Percentiles rank a stretch among this genome's conserved stretches.
These are phyloP conservation scores for Claviceps sp. DNA, from an alignment of 2,329 filamentous ascomycete genomes.

Conservation along the genomic window DNA sequence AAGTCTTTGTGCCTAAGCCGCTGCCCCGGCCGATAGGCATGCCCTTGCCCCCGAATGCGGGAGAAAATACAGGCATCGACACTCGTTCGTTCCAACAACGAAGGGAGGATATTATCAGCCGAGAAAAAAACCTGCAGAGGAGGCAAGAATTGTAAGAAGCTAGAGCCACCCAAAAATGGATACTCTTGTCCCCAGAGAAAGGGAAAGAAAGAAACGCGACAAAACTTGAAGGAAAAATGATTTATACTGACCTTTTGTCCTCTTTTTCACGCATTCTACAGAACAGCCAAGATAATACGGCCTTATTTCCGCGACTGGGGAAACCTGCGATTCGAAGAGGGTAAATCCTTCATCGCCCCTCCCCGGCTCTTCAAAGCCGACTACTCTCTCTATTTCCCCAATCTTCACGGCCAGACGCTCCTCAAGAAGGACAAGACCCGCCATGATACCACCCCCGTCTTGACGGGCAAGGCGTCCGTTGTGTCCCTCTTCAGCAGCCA, in stretches of 20 bases:
- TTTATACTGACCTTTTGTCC: no score
- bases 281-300: constrained; percentile 61
- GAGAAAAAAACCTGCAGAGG: constrained; percentile 67
- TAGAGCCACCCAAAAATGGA: no score
- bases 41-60: constrained; percentile 53
- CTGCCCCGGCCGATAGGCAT: constrained; percentile 71
- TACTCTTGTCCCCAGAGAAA: not conserved
- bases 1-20: constrained; percentile 43
- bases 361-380: constrained; percentile 73
- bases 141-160: constrained; percentile 59
- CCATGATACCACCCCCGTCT: constrained; percentile 59
- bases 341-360: constrained; percentile 84
- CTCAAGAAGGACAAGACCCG: constrained; percentile 35
- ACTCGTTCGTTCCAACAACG: constrained; percentile 51
- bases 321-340: constrained; percentile 68
- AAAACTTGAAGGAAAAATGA: no score
- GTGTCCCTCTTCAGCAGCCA: constrained; percentile 69
- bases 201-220: not conserved
- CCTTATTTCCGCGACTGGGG: constrained; percentile 96
- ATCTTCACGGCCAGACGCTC: constrained; percentile 70
- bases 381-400: constrained; percentile 82
- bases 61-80: constrained; percentile 74
- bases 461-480: constrained; percentile 62
- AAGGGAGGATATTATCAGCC: constrained; percentile 69
- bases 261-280: constrained; percentile 16